Conservation (phyloP, 2,329 filamentous ascomycete genomes). For the Ceratocystis alfenasii region DNA sequence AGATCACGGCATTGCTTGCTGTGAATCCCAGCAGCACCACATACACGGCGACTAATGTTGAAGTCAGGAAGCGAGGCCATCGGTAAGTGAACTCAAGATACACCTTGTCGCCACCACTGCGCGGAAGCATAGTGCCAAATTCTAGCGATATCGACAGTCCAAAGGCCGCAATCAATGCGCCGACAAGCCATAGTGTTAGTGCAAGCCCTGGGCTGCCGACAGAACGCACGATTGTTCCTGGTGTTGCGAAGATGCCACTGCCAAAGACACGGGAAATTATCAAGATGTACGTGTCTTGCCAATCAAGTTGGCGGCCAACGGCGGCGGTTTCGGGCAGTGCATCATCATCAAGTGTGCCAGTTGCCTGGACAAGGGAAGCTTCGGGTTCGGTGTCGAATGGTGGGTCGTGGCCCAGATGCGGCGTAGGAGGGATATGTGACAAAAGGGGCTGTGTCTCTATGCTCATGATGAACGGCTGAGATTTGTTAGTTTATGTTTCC, state of each 20-base stretch:
- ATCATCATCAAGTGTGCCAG: conserved; percentile 39
- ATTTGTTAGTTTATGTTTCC: not conserved
- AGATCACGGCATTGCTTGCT: conserved; percentile 58
- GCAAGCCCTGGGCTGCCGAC: conserved; percentile 56
- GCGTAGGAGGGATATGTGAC: not conserved
- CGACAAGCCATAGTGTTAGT: conserved; percentile 50
- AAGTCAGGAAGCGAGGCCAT: conserved; percentile 50
- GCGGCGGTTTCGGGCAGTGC: conserved; percentile 48
- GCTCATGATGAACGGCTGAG: not conserved
- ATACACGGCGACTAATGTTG: conserved; percentile 51
- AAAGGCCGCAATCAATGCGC: conserved; percentile 48
- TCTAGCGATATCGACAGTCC: conserved; percentile 53
- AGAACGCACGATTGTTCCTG: conserved; percentile 52
- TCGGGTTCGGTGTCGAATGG: not conserved
- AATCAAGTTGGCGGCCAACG: conserved; percentile 47
- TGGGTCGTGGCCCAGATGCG: not conserved
- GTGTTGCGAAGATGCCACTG: conserved; percentile 60
- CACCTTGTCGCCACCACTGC: conserved; percentile 56
- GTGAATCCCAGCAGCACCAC: conserved; percentile 55
- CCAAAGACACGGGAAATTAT: conserved; percentile 58
- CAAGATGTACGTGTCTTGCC: conserved; percentile 53
- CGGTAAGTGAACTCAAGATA: conserved; percentile 60
- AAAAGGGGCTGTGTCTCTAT: conserved; percentile 15
- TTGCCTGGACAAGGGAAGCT: not conserved
- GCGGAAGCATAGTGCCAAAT: conserved; percentile 58